phyloP scores from a whole-genome alignment of 2,329 filamentous ascomycete species.

The Piedraia hortae region DNA sequence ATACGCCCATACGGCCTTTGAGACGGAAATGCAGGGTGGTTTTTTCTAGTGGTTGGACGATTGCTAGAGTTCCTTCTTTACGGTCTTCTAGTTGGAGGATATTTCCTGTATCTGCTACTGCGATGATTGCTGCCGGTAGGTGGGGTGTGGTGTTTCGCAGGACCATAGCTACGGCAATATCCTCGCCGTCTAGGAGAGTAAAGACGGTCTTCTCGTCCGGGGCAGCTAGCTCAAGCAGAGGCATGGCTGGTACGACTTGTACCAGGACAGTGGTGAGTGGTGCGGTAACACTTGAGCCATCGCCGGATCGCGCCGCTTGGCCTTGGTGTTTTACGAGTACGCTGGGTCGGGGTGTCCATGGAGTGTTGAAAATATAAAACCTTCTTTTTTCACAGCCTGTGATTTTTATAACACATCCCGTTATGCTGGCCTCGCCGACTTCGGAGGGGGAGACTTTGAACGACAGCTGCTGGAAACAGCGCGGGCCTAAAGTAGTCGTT shows the following conservation, averaged over 20 bases:
- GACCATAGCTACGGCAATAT: constrained; percentile 47
- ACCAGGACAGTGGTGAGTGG: constrained; percentile 1
- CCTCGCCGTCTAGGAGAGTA: constrained; percentile 84
- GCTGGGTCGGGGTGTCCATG: constrained; percentile 44
- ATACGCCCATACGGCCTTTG: constrained; percentile 61
- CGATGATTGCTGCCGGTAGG: constrained; percentile 1
- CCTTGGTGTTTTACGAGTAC: constrained; percentile 37
- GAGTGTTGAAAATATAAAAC: constrained; percentile 57
- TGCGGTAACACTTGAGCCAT: constrained; percentile 1
- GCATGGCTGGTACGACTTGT: constrained; percentile 31
- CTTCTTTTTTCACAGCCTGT: constrained; percentile 54
- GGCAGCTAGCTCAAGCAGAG: constrained; percentile 45
- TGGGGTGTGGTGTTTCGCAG: constrained; percentile 32
- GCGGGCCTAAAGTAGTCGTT: constrained; percentile 45
- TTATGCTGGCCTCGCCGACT: constrained; percentile 43
- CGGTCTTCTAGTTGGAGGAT: constrained; percentile 1
- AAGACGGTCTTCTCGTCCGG: constrained; percentile 40
- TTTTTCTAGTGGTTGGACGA: constrained; percentile 24
- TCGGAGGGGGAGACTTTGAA: constrained; percentile 39
- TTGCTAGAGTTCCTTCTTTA: not conserved
- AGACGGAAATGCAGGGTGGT: constrained; percentile 60
- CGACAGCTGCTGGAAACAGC: constrained; percentile 53
- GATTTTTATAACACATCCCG: constrained; percentile 53
- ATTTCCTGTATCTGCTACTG: not conserved
- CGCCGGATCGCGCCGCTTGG: constrained; percentile 1